phyloP scores from a whole-genome alignment of 768 basidiomycete species.

The Lactifluus volemus region DNA sequence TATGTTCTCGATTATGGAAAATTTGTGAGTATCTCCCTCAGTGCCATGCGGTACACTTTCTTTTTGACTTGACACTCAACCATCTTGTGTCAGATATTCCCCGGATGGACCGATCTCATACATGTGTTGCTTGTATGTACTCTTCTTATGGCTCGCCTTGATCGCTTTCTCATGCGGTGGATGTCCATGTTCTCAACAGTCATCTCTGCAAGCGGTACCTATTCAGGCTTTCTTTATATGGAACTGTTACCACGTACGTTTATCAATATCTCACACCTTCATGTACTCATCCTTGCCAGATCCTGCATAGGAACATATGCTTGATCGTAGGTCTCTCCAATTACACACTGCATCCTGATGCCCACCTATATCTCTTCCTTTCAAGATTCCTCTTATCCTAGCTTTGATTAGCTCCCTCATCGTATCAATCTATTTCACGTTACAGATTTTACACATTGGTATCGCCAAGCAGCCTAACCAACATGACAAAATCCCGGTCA shows the following conservation, averaged over 20 bases:
- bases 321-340: neutral
- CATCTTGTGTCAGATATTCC: neutral
- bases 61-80: neutral
- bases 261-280: neutral
- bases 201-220: neutral
- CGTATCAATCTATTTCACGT: neutral
- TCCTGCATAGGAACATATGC: neutral
- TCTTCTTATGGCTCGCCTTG: neutral
- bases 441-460: neutral
- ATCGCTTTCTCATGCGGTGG: neutral
- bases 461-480: neutral
- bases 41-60: neutral
- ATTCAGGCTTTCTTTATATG: conserved; percentile 12
- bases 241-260: conserved; percentile 8
- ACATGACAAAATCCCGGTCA: no score
- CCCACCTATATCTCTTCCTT: neutral
- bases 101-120: conserved; percentile 1
- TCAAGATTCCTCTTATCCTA: conserved; percentile 1
- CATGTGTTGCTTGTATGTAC: conserved; percentile 7
- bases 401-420: neutral
- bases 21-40: neutral
- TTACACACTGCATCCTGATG: no score
- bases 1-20: conserved; percentile 5
- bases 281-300: neutral
- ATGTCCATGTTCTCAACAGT: neutral